phyloP scores from a whole-genome alignment of 352 stramenopile genomes.

The Globisporangium sylvaticum region DNA sequence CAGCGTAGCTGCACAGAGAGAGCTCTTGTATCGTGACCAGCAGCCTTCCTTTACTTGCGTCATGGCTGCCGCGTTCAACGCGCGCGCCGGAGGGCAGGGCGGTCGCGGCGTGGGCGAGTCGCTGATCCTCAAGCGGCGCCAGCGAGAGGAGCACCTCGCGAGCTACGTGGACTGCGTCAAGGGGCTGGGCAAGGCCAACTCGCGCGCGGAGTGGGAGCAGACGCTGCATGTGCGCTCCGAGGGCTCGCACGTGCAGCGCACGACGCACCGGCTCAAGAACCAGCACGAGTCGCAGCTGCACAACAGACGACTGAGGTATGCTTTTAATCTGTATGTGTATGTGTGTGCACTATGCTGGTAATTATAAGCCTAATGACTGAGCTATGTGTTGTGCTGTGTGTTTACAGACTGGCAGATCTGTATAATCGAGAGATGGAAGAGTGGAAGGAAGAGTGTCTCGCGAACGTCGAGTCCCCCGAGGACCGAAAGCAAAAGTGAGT shows the following conservation, averaged over 20 bases:
- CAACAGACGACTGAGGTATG: constrained; percentile 46
- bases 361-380: no score
- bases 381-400: no score
- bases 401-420: constrained; percentile 56
- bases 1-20: background rate
- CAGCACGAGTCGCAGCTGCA: constrained; percentile 75
- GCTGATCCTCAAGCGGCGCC: constrained; percentile 66
- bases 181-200: constrained; percentile 41
- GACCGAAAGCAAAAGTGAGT: constrained; percentile 74
- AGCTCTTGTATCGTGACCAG: background rate
- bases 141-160: constrained; percentile 61
- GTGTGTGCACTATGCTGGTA: no score
- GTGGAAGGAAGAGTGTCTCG: constrained; percentile 62
- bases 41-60: background rate
- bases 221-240: constrained; percentile 52
- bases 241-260: constrained; percentile 38
- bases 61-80: constrained; percentile 7
- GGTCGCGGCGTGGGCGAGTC: constrained; percentile 59
- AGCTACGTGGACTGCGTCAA: constrained; percentile 54
- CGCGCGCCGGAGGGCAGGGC: constrained; percentile 7
- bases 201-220: constrained; percentile 71
- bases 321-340: no score
- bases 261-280: constrained; percentile 53
- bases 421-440: constrained; percentile 76
- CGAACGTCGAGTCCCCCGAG: constrained; percentile 73